These are phyloP conservation scores for Sapria himalayana DNA, from an alignment of 345 rosid species.

Conservation along the genomic window DNA sequence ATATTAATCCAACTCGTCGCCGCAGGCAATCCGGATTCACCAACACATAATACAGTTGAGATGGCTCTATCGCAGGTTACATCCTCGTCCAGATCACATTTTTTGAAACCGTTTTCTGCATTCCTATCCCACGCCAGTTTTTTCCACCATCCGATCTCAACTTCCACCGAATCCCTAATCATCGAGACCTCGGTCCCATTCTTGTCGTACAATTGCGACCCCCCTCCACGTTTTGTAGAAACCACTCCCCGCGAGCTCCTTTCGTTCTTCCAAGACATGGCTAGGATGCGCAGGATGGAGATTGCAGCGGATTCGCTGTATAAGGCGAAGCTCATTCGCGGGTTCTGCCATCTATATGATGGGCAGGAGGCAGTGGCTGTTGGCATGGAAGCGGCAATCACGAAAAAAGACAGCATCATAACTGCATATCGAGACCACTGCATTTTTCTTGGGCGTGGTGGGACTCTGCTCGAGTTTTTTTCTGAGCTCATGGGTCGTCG, in stretches of 20 bases:
- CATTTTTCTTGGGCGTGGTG: conserved; percentile 64
- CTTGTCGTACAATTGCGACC: conserved; percentile 54
- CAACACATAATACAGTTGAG: conserved; percentile 6
- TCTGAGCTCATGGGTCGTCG: conserved; percentile 86
- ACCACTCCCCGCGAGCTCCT: conserved; percentile 47
- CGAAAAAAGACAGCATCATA: conserved; percentile 63
- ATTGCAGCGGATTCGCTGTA: conserved; percentile 95
- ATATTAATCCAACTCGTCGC: neutral
- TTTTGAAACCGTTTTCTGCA: conserved; percentile 18
- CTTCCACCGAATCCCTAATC: conserved; percentile 44
- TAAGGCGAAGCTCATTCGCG: conserved; percentile 94
- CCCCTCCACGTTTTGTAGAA: conserved; percentile 74
- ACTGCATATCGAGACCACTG: conserved; percentile 94
- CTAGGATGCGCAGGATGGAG: conserved; percentile 86
- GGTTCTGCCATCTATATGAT: conserved; percentile 96
- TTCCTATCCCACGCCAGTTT: conserved; percentile 6
- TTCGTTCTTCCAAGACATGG: conserved; percentile 62
- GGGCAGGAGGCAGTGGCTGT: conserved; percentile 92
- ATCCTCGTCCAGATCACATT: conserved; percentile 12
- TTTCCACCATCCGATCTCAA: conserved; percentile 48
- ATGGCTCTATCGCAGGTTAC: conserved; percentile 54
- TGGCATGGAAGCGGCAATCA: conserved; percentile 91
- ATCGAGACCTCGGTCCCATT: conserved; percentile 83
- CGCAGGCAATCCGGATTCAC: neutral
- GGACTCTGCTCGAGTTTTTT: conserved; percentile 49